These are phyloP conservation scores for Salix caprea DNA, from an alignment of 345 rosid genomes.

Conservation along the genomic window DNA sequence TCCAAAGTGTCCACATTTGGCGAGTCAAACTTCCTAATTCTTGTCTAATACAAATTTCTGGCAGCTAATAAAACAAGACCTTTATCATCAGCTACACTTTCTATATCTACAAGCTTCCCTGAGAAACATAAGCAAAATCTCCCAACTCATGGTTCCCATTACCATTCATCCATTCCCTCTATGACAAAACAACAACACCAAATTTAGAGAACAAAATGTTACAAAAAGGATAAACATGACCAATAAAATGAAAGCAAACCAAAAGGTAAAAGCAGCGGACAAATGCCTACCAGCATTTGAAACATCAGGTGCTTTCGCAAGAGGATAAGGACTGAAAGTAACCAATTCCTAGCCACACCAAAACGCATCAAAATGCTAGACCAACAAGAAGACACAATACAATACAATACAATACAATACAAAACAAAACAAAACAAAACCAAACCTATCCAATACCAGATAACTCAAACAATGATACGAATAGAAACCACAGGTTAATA, in stretches of 20 bases:
- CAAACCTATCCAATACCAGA: not conserved
- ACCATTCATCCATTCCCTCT: not conserved
- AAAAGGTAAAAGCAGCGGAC: constrained; percentile 36
- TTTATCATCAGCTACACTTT: constrained; percentile 31
- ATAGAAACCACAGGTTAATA: not conserved
- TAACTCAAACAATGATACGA: not conserved
- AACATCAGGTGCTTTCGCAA: constrained; percentile 57
- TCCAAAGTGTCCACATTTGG: constrained; percentile 73
- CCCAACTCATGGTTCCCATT: not conserved
- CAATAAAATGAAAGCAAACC: not conserved
- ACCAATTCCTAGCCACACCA: constrained; percentile 65
- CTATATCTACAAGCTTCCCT: constrained; percentile 33
- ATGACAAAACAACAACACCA: not conserved
- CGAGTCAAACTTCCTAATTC: constrained; percentile 73
- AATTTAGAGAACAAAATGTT: not conserved
- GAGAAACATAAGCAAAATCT: constrained; percentile 13
- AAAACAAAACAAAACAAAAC: not conserved
- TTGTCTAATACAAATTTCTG: constrained; percentile 84
- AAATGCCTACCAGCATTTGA: constrained; percentile 83
- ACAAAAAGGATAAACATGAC: not conserved
- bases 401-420: too few species aligned
- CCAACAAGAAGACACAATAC: not conserved
- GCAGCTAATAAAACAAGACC: constrained; percentile 76
- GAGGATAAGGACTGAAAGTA: constrained; percentile 67
- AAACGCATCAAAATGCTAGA: not conserved